Percentiles rank a stretch among this genome's conserved stretches.
These are phyloP conservation scores for Saprolegnia diclina DNA, from an alignment of 352 stramenopile species.

Conservation along the genomic window DNA sequence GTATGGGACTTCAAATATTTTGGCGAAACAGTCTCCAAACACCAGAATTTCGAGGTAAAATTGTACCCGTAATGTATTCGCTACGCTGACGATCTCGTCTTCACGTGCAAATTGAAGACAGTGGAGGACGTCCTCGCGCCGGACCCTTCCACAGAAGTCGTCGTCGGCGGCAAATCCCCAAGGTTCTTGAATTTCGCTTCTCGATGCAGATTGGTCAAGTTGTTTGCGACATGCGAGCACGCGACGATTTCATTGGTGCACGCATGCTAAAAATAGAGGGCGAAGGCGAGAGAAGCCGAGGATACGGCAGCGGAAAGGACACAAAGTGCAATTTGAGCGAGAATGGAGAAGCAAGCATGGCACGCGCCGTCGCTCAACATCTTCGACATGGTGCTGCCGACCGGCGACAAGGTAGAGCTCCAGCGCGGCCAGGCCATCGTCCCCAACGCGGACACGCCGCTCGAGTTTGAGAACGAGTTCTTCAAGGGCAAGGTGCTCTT, in stretches of 20 bases:
- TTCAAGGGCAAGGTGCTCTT: constrained; percentile 67
- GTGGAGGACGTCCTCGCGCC: no score
- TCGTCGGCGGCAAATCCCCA: no score
- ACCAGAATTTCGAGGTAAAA: no score
- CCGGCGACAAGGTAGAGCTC: neutral
- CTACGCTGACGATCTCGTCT: no score
- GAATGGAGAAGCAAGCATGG: constrained; percentile 12
- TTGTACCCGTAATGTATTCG: no score
- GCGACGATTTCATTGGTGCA: neutral
- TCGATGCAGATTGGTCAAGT: no score
- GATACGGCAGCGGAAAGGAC: neutral
- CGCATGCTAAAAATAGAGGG: neutral
- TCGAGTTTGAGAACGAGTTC: constrained; percentile 78
- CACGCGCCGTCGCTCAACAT: constrained; percentile 19
- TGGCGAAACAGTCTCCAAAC: no score
- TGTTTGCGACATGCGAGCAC: neutral
- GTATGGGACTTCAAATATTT: no score
- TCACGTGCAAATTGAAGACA: no score
- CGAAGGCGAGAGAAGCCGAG: neutral
- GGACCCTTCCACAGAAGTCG: no score
- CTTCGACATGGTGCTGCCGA: constrained; percentile 10
- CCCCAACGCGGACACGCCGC: constrained; percentile 37
- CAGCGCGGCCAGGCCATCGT: constrained; percentile 29
- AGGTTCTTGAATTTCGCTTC: no score
- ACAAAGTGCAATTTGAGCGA: neutral